These are phyloP conservation scores for Plasmodium cynomolgi DNA, from an alignment of 169 alveolate species.

Conservation along the genomic window DNA sequence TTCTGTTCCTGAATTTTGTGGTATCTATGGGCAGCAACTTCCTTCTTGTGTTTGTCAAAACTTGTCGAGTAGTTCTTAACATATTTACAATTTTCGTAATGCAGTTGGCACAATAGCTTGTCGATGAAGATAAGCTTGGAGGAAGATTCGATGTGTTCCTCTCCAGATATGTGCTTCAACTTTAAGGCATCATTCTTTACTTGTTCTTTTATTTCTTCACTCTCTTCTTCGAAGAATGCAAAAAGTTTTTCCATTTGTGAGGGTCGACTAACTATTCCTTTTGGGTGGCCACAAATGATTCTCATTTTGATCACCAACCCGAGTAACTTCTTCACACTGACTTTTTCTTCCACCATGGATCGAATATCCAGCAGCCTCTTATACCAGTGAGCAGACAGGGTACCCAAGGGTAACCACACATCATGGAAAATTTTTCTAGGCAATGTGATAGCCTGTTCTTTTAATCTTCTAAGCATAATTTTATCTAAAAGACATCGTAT, in stretches of 20 bases:
- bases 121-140: constrained; percentile 91
- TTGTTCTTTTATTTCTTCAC: constrained; percentile 77
- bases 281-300: constrained; percentile 91
- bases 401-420: constrained; percentile 93
- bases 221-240: constrained; percentile 83
- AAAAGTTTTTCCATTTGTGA: constrained; percentile 86
- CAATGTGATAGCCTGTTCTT: constrained; percentile 91
- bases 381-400: constrained; percentile 88
- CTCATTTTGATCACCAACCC: constrained; percentile 93
- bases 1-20: constrained; percentile 65
- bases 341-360: constrained; percentile 85
- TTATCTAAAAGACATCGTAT: constrained; percentile 86
- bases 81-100: constrained; percentile 86
- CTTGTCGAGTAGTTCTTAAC: constrained; percentile 74
- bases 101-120: constrained; percentile 89
- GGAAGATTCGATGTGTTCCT: constrained; percentile 88
- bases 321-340: constrained; percentile 87
- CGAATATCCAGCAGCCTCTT: constrained; percentile 85
- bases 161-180: constrained; percentile 82
- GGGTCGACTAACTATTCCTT: constrained; percentile 89
- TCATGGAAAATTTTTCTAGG: constrained; percentile 91
- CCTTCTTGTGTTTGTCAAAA: constrained; percentile 74
- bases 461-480: constrained; percentile 90
- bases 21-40: constrained; percentile 51
- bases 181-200: constrained; percentile 80